These are phyloP conservation scores for Triglochin maritima DNA, from an alignment of 106 monocot species.

Conservation along the genomic window DNA sequence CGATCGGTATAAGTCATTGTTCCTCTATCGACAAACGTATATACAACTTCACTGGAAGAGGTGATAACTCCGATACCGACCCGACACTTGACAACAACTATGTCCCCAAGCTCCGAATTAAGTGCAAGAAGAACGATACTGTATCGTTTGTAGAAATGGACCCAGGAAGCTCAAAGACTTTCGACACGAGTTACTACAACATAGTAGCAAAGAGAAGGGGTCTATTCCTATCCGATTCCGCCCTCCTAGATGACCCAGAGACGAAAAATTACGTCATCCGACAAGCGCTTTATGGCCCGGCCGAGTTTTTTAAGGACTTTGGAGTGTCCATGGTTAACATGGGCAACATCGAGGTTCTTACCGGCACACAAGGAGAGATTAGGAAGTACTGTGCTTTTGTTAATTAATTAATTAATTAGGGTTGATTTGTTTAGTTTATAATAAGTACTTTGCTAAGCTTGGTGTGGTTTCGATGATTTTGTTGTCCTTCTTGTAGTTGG, in stretches of 20 bases:
- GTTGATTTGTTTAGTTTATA: no score
- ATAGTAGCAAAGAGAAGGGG: slow-evolving; percentile 20
- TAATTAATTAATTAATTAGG: slow-evolving; percentile 1
- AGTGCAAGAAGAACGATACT: slow-evolving; percentile 18
- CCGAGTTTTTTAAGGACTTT: slow-evolving; percentile 28
- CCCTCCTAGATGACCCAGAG: slow-evolving; percentile 15
- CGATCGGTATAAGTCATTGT: slow-evolving; percentile 31
- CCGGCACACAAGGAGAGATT: slow-evolving; percentile 26
- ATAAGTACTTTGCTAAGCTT: no score
- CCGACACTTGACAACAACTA: slow-evolving; percentile 23
- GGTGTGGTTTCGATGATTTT: no score
- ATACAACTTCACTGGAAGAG: slow-evolving; percentile 38
- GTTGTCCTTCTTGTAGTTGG: no score
- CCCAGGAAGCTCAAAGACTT: slow-evolving; percentile 27
- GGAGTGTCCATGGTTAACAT: slow-evolving; percentile 35
- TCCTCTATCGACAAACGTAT: slow-evolving; percentile 17
- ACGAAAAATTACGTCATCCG: slow-evolving; percentile 9
- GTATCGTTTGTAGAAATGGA: slow-evolving; percentile 18
- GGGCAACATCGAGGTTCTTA: slow-evolving; percentile 34
- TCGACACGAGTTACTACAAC: slow-evolving; percentile 30
- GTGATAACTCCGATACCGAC: slow-evolving; percentile 23
- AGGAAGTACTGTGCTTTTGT: slow-evolving; percentile 24
- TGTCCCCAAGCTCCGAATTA: slow-evolving; percentile 7
- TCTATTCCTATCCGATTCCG: slow-evolving; percentile 29
- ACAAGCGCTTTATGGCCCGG: background rate